Conservation (phyloP, 768 basidiomycete species). For the Tricholoma matsutake region DNA sequence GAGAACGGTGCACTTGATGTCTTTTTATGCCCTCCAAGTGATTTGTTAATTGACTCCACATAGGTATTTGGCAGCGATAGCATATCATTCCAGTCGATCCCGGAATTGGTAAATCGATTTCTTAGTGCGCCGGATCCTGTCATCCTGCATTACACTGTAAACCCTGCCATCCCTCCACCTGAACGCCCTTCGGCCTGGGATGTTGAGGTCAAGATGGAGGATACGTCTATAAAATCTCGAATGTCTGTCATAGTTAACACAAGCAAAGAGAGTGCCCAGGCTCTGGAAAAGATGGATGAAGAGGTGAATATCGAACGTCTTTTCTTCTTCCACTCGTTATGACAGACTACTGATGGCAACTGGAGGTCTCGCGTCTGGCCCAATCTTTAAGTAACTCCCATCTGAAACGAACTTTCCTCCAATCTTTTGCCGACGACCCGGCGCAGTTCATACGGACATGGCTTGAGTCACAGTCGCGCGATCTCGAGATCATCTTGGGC, state of each 20-base stretch:
- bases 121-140: conserved; percentile 78
- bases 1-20: conserved; percentile 44
- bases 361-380: conserved; percentile 49
- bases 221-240: conserved; percentile 64
- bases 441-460: conserved; percentile 83
- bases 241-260: conserved; percentile 71
- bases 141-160: conserved; percentile 71
- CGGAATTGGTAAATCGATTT: conserved; percentile 81
- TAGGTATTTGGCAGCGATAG: conserved; percentile 73
- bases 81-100: conserved; percentile 74
- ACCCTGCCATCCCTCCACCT: conserved; percentile 58
- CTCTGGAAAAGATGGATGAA: conserved; percentile 76
- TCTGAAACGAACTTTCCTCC: conserved; percentile 82
- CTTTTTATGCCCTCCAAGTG: neutral
- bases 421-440: conserved; percentile 77
- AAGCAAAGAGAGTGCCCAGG: conserved; percentile 66
- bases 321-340: neutral
- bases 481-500: conserved; percentile 86
- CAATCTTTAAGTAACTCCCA: conserved; percentile 87
- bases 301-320: conserved; percentile 68
- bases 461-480: conserved; percentile 89
- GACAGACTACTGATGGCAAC: neutral
- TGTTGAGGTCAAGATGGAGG: conserved; percentile 86
- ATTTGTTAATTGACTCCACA: neutral
- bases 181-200: conserved; percentile 81